phyloP scores from a whole-genome alignment of 108 stramenopile species.

The Fistulifera pelliculosa region DNA sequence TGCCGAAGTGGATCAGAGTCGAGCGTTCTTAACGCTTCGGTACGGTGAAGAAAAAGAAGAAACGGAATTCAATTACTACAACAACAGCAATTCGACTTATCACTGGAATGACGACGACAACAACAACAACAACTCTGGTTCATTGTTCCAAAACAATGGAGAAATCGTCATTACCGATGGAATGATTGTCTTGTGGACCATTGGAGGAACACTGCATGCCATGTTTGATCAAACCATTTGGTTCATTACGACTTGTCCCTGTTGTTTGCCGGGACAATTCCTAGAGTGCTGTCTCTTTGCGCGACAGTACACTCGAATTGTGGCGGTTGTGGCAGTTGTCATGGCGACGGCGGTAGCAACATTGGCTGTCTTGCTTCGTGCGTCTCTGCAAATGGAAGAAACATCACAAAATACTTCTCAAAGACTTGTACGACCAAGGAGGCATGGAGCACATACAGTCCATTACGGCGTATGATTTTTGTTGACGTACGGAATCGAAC shows the following conservation, averaged over 20 bases:
- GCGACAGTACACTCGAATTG: slow-evolving; percentile 9
- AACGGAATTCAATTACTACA: background rate
- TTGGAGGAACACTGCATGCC: slow-evolving; percentile 60
- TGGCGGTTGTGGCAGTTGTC: slow-evolving; percentile 29
- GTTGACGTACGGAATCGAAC: slow-evolving; percentile 53
- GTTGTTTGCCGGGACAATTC: slow-evolving; percentile 45
- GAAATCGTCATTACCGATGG: slow-evolving; percentile 35
- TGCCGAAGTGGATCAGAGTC: slow-evolving; percentile 14
- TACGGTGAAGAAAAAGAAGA: slow-evolving; percentile 10
- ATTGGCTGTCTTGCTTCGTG: slow-evolving; percentile 42
- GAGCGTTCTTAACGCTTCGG: slow-evolving; percentile 12
- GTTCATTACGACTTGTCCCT: slow-evolving; percentile 70
- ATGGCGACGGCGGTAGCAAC: slow-evolving; percentile 31
- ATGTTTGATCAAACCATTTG: slow-evolving; percentile 59
- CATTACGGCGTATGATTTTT: slow-evolving; percentile 43
- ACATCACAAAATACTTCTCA: background rate
- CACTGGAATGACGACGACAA: slow-evolving; percentile 4
- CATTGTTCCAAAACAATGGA: background rate
- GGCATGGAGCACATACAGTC: too few species aligned
- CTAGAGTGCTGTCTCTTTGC: background rate
- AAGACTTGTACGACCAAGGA: background rate
- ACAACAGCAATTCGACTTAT: background rate
- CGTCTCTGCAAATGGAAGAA: slow-evolving; percentile 22
- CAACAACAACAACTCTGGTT: background rate
- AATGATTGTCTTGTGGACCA: slow-evolving; percentile 64